phyloP scores from a whole-genome alignment of 257 asterid genomes.

The Echites panduratus region DNA sequence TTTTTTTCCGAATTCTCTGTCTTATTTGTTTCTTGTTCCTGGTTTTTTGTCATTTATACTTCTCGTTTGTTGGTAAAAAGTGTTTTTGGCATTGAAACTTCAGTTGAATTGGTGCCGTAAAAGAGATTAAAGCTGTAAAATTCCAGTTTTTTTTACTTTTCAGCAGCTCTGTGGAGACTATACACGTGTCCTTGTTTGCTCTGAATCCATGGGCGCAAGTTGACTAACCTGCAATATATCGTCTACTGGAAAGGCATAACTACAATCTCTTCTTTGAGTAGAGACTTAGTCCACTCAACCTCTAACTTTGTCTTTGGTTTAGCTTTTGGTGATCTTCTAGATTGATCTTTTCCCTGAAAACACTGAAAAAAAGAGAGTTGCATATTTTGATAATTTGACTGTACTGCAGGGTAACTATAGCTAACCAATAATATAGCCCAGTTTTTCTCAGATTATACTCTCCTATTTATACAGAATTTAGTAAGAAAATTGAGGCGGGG shows the following conservation, averaged over 20 bases:
- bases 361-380: not conserved
- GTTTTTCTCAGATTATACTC: not conserved
- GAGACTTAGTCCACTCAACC: not conserved
- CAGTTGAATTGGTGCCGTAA: not conserved
- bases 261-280: not conserved
- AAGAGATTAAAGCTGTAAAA: not conserved
- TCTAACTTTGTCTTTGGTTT: not conserved
- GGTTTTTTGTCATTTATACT: not conserved
- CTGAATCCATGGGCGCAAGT: not conserved
- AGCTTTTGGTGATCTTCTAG: not conserved
- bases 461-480: not conserved
- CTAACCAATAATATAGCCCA: not conserved
- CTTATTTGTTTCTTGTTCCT: not conserved
- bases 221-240: not conserved
- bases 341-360: not conserved
- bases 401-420: not conserved
- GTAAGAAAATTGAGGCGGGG: not conserved
- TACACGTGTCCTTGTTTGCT: not conserved
- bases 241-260: not conserved
- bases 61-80: not conserved
- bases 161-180: not conserved
- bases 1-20: not conserved
- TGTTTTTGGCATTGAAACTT: not conserved
- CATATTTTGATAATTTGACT: not conserved
- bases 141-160: not conserved